Evolutionary conservation across 164 flowering plant genomes (phyloP), one percentile per base, ranked within the genome.

Genomic region (Dillenia turbinata): DNA sequence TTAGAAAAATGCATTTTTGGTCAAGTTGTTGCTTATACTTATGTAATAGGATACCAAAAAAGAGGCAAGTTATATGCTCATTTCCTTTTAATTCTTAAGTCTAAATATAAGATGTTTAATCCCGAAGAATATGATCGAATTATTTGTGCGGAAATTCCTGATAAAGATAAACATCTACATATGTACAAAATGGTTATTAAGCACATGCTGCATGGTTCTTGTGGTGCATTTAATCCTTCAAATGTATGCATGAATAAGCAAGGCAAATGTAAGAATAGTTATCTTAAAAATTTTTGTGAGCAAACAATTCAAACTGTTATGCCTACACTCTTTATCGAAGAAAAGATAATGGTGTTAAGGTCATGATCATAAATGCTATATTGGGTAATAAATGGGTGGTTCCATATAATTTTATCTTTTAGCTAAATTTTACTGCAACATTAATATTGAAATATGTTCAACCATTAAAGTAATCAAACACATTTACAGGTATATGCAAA

Each of bases 41-140:
- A 73, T 67, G 72, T 67, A 3, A 48, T 70, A 9, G 66, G 72
- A 40, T 69, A 62, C n/a, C 64, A 69, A 17, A 72, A 75, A 56
- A 15, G 59, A 2, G 74, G 74, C 0, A 17, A 66, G 0, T 65
- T 72, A 2, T 77, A 73, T 67, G 62, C 57, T 3, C 71, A 76
- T 13, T 16, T 72, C 5, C 12, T 76, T 9, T 7, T 76, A 0
- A 69, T 69, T 1, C 7, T 69, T 2, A 8, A 62, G 5, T 8
- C n/a, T 3, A 19, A 45, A 1, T 45, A 7, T 9, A 75, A 69
- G 15, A 2, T 68, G 0, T n/a, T 5, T 0, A 44, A 9, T 0
- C 57, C 66, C 10, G 51, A 65, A 2, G 16, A 49, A 0, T 54
- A 14, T 55, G 75, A 75, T 16, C 24, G 3, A 24, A 24, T 24